These are phyloP conservation scores for Yamadazyma buinensis DNA, from an alignment of 1,139 yeast genomes.

Conservation along the genomic window DNA sequence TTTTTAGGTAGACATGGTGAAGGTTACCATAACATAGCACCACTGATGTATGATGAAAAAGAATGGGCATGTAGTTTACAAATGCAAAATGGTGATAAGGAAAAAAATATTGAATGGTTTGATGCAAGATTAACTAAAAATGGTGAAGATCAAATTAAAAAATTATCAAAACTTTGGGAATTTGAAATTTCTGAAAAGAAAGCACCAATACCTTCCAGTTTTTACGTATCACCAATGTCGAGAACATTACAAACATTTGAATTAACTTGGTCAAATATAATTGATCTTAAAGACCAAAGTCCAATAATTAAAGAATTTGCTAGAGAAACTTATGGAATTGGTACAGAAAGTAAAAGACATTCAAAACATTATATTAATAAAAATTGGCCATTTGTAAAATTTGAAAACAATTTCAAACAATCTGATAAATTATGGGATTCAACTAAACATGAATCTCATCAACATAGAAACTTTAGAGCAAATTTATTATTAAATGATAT, in stretches of 20 bases:
- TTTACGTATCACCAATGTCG: conserved; percentile 33
- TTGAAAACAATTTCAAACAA: conserved; percentile 27
- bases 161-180: conserved; percentile 18
- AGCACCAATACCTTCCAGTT: conserved; percentile 26
- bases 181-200: conserved; percentile 14
- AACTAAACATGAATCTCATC: conserved; percentile 21
- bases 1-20: conserved; percentile 41
- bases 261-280: conserved; percentile 21
- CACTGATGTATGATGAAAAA: conserved; percentile 12
- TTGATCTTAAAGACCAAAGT: conserved; percentile 12
- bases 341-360: conserved; percentile 34
- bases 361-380: conserved; percentile 19
- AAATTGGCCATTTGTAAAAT: conserved; percentile 22
- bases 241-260: conserved; percentile 34
- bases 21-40: conserved; percentile 38
- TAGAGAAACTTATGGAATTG: conserved; percentile 38
- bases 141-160: conserved; percentile 21
- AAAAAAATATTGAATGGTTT: conserved; percentile 26
- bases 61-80: conserved; percentile 37
- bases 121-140: conserved; percentile 33
- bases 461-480: conserved; percentile 27
- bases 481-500: conserved; percentile 27
- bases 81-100: conserved; percentile 25
- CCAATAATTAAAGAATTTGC: conserved; percentile 31
- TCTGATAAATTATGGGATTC: conserved; percentile 27